Evolutionary conservation across 2,329 filamentous ascomycete species (phyloP).

Genomic region (Calonectria naviculata): DNA sequence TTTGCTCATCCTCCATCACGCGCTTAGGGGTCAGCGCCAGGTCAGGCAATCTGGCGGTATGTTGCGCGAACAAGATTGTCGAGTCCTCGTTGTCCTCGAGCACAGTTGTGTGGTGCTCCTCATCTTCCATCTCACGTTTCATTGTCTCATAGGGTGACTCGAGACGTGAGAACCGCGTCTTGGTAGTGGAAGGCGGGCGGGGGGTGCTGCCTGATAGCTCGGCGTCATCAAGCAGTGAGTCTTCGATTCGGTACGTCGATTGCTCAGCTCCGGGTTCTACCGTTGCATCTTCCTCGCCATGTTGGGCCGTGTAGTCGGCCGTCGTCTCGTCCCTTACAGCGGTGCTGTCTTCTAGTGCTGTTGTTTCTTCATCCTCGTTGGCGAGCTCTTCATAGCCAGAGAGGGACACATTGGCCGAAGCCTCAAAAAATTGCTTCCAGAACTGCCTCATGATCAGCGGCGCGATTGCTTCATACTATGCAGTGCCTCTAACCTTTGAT

Average conservation of each 20-base stretch:
- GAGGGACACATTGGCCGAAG: conserved; percentile 95
- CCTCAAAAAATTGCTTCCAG: conserved; percentile 99
- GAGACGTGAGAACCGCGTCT: conserved; percentile 70
- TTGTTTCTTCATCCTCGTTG: conserved; percentile 72
- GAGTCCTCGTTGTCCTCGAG: conserved; percentile 56
- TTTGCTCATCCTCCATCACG: conserved; percentile 48
- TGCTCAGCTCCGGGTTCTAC: conserved; percentile 46
- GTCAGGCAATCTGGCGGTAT: conserved; percentile 67
- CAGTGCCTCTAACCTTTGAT: conserved; percentile 74
- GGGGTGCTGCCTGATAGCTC: conserved; percentile 76
- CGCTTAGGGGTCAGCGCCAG: conserved; percentile 73
- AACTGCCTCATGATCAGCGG: conserved; percentile 67
- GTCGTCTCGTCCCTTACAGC: conserved; percentile 67
- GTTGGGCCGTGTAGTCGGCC: conserved; percentile 58
- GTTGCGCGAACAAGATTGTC: conserved; percentile 62
- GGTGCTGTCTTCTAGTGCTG: conserved; percentile 61
- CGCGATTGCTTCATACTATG: background rate
- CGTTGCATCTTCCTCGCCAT: conserved; percentile 52
- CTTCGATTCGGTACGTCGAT: conserved; percentile 59
- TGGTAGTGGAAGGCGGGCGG: conserved; percentile 61
- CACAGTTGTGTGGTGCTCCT: conserved; percentile 50
- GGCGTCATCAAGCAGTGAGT: conserved; percentile 75
- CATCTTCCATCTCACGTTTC: conserved; percentile 71
- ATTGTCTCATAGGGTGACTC: conserved; percentile 82
- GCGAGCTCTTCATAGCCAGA: conserved; percentile 91